Evolutionary conservation across 2,329 filamentous ascomycete species (phyloP), one percentile per base, ranked within the genome.

Genomic region (Ceratocystis cubensis): DNA sequence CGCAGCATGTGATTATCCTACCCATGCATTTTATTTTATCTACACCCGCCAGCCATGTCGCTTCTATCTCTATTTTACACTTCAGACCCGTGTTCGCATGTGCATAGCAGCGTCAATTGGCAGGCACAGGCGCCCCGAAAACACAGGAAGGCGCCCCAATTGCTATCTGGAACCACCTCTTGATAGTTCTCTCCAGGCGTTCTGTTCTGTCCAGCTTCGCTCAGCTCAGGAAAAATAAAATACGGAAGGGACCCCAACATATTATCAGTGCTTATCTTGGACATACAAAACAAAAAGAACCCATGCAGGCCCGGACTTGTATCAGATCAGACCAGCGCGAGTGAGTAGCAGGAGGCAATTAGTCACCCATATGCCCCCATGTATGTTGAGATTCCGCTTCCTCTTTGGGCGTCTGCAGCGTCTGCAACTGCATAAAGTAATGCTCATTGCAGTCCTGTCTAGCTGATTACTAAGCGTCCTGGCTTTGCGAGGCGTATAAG

Each of bases 1-100:
- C 37, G 37, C 46, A 50, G 48, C 48, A 53, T 53, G 48, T 53
- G 48, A 53, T 53, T 53, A 53, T 53, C 20, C 48, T 53, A 53
- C 48, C 25, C 48, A 53, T 41, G 37, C 37, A 41, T 41, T 41
- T 41, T 41, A 41, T 41, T 41, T 13, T 41, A 53, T 20, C 17
- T 28, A 25, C 48, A 25, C 48, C 48, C 48, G 22, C 25, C 48
- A 22, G 25, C 13, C 48, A 53, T 53, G 13, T 20, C 13, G 25
- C 20, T 22, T 20, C 46, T 3, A 22, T 53, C 48, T 10, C 25
- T 53, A 8, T 17, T 17, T 48, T 48, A 20, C 45, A 37, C 33
- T 37, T 13, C 37, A 13, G 37, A 41, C 3, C 13, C 13, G 10
- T 41, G 37, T 13, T 13, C 37, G 37, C 37, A 41, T 41, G 37